Evolutionary conservation across 345 rosid genomes (phyloP).

Genomic region (Pugionium cornutum): DNA sequence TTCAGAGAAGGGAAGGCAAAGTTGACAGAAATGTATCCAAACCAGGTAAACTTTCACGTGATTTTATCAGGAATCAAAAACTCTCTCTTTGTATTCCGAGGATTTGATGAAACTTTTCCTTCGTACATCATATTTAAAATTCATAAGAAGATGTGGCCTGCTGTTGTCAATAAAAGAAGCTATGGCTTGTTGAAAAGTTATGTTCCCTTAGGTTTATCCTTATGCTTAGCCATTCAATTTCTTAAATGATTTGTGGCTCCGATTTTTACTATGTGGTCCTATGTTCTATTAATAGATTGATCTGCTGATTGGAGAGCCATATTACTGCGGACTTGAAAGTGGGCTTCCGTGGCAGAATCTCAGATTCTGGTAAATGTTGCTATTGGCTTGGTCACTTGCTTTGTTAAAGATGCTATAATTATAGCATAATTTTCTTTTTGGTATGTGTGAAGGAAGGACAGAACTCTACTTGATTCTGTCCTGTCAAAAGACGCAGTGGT

Average conservation of each 20-base stretch:
- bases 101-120: no score
- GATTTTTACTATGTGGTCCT: constrained; percentile 8
- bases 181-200: neutral
- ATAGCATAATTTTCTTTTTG: constrained; percentile 21
- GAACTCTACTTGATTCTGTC: constrained; percentile 64
- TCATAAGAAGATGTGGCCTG: constrained; percentile 1
- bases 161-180: neutral
- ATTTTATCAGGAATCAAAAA: neutral
- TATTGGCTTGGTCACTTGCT: constrained; percentile 17
- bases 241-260: neutral
- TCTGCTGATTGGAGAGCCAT: constrained; percentile 83
- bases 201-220: constrained; percentile 3
- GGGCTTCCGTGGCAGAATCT: constrained; percentile 92
- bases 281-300: constrained; percentile 58
- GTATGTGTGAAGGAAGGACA: constrained; percentile 62
- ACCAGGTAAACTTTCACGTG: constrained; percentile 46
- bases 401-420: constrained; percentile 9
- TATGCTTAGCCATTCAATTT: neutral
- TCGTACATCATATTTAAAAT: neutral
- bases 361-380: constrained; percentile 73
- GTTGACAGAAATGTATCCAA: constrained; percentile 51
- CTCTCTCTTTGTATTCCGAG: no score
- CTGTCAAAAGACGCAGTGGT: constrained; percentile 62
- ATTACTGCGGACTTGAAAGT: constrained; percentile 70
- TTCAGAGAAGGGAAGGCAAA: constrained; percentile 45